Evolutionary conservation across 805 yeast genomes (phyloP).

Genomic region (Cyberlindnera subsufficiens): DNA sequence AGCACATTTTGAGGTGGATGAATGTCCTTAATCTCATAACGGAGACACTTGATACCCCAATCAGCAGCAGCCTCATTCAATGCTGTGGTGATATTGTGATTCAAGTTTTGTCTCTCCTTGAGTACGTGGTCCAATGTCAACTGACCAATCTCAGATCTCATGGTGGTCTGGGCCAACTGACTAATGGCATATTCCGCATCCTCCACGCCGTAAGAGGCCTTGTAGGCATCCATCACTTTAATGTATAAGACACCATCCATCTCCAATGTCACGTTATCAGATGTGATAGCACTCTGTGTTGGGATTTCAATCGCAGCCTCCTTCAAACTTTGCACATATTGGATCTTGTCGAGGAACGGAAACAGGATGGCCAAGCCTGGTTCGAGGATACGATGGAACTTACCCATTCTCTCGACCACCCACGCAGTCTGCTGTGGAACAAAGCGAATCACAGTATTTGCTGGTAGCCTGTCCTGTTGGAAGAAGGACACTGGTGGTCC

Average conservation of each 20-base stretch:
- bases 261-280: conserved; percentile 80
- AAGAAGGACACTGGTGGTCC: conserved; percentile 42
- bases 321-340: conserved; percentile 76
- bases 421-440: conserved; percentile 91
- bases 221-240: conserved; percentile 73
- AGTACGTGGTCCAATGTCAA: conserved; percentile 73
- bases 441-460: conserved; percentile 68
- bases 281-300: conserved; percentile 76
- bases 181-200: conserved; percentile 81
- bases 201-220: conserved; percentile 84
- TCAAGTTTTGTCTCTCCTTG: conserved; percentile 68
- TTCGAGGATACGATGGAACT: conserved; percentile 57
- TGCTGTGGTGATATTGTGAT: conserved; percentile 66
- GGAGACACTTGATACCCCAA: conserved; percentile 81
- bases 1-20: conserved; percentile 83
- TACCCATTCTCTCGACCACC: conserved; percentile 90
- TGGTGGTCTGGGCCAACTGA: conserved; percentile 85
- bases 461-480: conserved; percentile 60
- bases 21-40: conserved; percentile 84
- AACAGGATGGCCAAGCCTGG: conserved; percentile 75
- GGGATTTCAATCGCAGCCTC: conserved; percentile 86
- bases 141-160: conserved; percentile 87
- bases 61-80: conserved; percentile 79
- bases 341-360: conserved; percentile 70
- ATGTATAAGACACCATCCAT: conserved; percentile 81